Evolutionary conservation across 768 basidiomycete genomes (phyloP).

Genomic region (Galerina marginata): DNA sequence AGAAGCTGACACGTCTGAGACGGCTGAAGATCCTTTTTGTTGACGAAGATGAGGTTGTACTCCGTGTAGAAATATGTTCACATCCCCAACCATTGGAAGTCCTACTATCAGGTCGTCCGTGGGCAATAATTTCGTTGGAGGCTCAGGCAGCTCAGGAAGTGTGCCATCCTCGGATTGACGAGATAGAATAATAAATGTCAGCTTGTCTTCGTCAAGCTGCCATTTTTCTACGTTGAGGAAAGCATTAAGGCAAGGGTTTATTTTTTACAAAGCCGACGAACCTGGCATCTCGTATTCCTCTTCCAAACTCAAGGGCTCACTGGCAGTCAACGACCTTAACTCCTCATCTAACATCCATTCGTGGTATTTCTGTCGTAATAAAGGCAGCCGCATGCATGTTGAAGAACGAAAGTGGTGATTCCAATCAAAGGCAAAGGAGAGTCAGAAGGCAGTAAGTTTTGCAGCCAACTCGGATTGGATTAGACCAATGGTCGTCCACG

Average conservation of each 20-base stretch:
- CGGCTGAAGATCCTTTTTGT: slow-evolving; percentile 18
- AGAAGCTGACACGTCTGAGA: not conserved
- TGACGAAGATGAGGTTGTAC: slow-evolving; percentile 24
- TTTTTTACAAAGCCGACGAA: slow-evolving; percentile 31
- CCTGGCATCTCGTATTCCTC: slow-evolving; percentile 93
- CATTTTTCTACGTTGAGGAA: slow-evolving; percentile 65
- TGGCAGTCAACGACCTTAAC: slow-evolving; percentile 79
- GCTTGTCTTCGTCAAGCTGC: slow-evolving; percentile 86
- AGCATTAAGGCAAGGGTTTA: not conserved
- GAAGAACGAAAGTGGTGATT: not conserved
- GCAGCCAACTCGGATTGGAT: not conserved
- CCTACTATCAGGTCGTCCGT: slow-evolving; percentile 37
- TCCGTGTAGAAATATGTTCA: slow-evolving; percentile 86
- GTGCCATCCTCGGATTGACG: slow-evolving; percentile 30
- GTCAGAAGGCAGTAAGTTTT: not conserved
- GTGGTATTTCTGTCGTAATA: slow-evolving; percentile 69
- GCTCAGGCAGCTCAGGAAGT: slow-evolving; percentile 11
- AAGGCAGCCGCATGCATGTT: not conserved
- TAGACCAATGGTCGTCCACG: slow-evolving; percentile 22
- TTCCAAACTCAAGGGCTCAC: slow-evolving; percentile 78
- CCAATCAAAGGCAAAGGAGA: not conserved
- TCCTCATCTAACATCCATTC: slow-evolving; percentile 85
- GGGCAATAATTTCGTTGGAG: slow-evolving; percentile 25
- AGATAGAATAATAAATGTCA: slow-evolving; percentile 89
- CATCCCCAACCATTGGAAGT: slow-evolving; percentile 86